A percentile compares a stretch with the other conserved stretches of the same genome.
Conservation (phyloP, 75 land plant genomes). For the Azolla pinnata region DNA sequence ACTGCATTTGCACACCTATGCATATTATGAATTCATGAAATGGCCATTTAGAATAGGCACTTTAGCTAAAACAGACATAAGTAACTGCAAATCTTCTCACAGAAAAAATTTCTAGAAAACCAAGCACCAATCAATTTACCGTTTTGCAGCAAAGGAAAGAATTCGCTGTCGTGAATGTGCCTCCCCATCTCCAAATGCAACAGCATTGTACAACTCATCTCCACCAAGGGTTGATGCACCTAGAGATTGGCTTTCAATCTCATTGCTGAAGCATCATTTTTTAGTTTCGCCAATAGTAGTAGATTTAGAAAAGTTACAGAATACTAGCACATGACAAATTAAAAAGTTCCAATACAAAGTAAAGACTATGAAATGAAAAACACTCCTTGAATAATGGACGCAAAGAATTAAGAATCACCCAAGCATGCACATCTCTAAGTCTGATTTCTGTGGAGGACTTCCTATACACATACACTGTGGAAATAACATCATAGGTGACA, state of each 20-base stretch:
- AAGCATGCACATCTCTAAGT: background rate
- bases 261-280: too few relatives aligned
- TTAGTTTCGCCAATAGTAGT: too few relatives aligned
- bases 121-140: slow-evolving; percentile 30
- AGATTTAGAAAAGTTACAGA: background rate
- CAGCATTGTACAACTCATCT: slow-evolving; percentile 1
- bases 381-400: background rate
- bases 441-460: too few relatives aligned
- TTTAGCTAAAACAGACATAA: too few relatives aligned
- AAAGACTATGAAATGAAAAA: background rate
- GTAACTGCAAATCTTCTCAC: too few relatives aligned
- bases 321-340: background rate
- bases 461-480: too few relatives aligned
- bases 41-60: too few relatives aligned
- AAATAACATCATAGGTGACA: too few relatives aligned
- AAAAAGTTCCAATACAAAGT: background rate
- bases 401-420: background rate
- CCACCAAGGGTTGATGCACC: background rate
- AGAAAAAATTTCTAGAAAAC: too few relatives aligned
- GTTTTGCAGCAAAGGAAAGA: slow-evolving; percentile 84
- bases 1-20: slow-evolving; percentile 88
- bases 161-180: slow-evolving; percentile 81
- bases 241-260: background rate
- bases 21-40: too few relatives aligned
- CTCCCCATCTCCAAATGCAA: slow-evolving; percentile 67